phyloP scores from a whole-genome alignment of 768 basidiomycete genomes.

The Lentinula sp. region DNA sequence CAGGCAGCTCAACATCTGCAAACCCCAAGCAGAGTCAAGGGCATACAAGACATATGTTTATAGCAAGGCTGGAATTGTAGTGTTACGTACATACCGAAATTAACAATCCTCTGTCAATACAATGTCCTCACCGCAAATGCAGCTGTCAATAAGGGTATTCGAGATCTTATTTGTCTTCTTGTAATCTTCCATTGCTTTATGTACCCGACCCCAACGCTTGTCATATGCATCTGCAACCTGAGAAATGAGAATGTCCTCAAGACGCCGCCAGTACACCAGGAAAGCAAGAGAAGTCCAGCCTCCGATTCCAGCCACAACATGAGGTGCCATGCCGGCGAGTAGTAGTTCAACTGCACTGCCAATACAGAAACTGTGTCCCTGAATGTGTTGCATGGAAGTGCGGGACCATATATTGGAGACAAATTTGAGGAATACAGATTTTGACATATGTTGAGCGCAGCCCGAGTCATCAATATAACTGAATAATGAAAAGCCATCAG shows the following conservation, averaged over 20 bases:
- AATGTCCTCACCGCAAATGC: too few species aligned
- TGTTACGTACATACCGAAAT: too few species aligned
- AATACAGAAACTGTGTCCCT: constrained; percentile 22
- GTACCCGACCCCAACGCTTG: too few species aligned
- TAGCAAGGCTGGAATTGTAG: too few species aligned
- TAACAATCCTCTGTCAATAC: too few species aligned
- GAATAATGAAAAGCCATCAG: constrained; percentile 16
- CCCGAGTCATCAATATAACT: background rate
- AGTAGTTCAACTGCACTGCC: constrained; percentile 22
- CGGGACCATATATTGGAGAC: constrained; percentile 12
- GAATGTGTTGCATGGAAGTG: constrained; percentile 3
- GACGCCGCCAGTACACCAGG: constrained; percentile 20
- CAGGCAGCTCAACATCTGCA: too few species aligned
- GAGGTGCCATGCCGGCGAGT: constrained; percentile 19
- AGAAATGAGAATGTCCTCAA: constrained; percentile 15
- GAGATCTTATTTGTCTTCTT: too few species aligned
- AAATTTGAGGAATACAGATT: constrained; percentile 7
- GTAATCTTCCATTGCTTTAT: too few species aligned
- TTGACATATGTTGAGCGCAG: constrained; percentile 6
- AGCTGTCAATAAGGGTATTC: too few species aligned
- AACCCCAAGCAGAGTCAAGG: too few species aligned
- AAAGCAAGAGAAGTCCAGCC: constrained; percentile 27
- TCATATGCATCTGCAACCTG: background rate
- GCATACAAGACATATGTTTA: too few species aligned
- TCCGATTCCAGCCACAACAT: constrained; percentile 25